Percentiles rank a stretch among this genome's conserved stretches.
Conservation (phyloP, 129 eudicot species). For the Lonicera japonica region DNA sequence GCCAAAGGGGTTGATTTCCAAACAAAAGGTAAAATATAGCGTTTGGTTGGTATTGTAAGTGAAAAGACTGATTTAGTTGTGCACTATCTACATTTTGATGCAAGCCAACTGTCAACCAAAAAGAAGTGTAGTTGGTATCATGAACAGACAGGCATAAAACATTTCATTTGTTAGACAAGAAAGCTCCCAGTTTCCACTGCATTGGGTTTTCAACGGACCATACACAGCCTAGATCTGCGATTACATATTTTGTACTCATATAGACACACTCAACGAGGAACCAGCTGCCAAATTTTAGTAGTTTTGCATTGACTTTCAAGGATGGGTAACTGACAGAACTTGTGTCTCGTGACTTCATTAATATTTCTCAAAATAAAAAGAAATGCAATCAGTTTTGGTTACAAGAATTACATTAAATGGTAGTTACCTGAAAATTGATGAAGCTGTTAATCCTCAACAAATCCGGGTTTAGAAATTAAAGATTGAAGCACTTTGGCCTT, state of each 20-base stretch:
- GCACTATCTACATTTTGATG: no score
- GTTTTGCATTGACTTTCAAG: background rate
- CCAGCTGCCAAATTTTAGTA: background rate
- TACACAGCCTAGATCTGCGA: no score
- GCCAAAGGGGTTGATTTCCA: no score
- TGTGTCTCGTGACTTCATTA: background rate
- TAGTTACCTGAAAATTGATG: background rate
- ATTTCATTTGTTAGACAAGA: no score
- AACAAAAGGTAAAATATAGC: no score
- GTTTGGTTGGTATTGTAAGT: no score
- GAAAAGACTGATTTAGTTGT: no score
- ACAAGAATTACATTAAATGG: background rate
- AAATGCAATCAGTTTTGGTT: background rate
- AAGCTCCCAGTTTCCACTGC: no score
- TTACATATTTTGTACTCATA: background rate
- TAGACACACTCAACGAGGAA: constrained; percentile 1
- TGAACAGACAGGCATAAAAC: no score
- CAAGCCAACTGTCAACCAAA: no score
- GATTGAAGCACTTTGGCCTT: constrained; percentile 48
- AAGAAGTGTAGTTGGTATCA: no score
- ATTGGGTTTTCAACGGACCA: no score
- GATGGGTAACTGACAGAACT: background rate
- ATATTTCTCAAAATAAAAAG: background rate
- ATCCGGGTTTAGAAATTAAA: constrained; percentile 49
- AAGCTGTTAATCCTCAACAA: constrained; percentile 34